Base-by-base conservation (phyloP, 352 stramenopile species). In the Pythium utonaiense region DNA sequence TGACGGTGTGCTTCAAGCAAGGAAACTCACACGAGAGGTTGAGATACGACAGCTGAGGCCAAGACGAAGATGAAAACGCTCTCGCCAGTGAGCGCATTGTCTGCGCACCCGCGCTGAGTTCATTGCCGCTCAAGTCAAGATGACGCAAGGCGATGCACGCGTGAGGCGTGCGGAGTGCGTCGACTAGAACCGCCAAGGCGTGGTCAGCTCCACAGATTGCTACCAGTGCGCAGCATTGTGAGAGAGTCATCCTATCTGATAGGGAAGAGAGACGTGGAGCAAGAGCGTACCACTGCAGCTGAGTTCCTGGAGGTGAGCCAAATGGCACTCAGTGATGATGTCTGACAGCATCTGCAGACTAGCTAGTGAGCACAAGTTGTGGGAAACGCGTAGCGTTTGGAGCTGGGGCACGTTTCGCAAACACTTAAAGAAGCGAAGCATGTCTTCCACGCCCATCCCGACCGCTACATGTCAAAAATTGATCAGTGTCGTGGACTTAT, bases 401-500 rank as follows among this genome's bases (percentile, higher is more conserved):
- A 90, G 56, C 21, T 14, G 38, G 47, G 72, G 67, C 5, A 69
- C 56, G 27, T 68, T 52, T 17, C 62, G 49, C 17, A 90, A 58
- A 27, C 76, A 82, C 16, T 40, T 53, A 34, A 86, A 70, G 41
- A 90, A 84, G 42, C 76, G 76, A 33, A 73, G 51, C 31, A 86
- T 73, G 49, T 90, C 80, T 62, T 88, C 71, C 34, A 73, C 55
- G 0, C 74, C 80, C 75, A 90, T 85, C 1, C 47, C 42, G 1
- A 73, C 66, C n/a, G 53, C 72, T 80, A 36, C 27, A 38, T 7
- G 6, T 30, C n/a, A 55, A 16, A 41, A 50, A 36, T 9, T 9
- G 28, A 21, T 55, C 17, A 50, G 30, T 42, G 22, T 44, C 16
- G 10, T n/a, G n/a, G n/a, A n/a, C n/a, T n/a, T n/a, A n/a, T n/a